phyloP scores from a whole-genome alignment of 345 rosid species.

The Litchi chinensis region DNA sequence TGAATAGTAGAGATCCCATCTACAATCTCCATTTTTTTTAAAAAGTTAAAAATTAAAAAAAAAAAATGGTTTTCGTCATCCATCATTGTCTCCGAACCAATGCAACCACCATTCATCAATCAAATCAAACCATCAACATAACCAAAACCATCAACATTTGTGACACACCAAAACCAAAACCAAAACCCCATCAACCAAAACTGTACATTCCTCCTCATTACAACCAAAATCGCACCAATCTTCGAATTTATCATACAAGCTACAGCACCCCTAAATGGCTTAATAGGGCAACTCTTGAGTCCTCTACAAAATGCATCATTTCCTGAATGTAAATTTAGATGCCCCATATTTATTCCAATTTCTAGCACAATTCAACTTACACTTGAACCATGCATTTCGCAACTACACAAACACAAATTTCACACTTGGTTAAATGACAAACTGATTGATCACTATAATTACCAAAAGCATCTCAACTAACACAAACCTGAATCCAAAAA shows the following conservation, averaged over 20 bases:
- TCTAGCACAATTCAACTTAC: conserved; percentile 27
- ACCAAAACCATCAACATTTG: no score
- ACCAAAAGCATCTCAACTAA: not conserved
- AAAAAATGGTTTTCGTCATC: no score
- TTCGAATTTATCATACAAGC: conserved; percentile 71
- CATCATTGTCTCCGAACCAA: no score
- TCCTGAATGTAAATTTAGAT: conserved; percentile 37
- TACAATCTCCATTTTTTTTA: no score
- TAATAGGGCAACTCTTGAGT: conserved; percentile 26
- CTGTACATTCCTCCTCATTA: conserved; percentile 75
- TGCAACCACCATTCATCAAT: no score
- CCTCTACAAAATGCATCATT: conserved; percentile 37
- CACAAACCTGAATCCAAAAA: not conserved
- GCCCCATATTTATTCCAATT: conserved; percentile 48
- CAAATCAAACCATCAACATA: no score
- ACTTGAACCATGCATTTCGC: conserved; percentile 17
- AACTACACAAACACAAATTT: conserved; percentile 10
- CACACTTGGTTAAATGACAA: not conserved
- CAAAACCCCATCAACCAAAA: not conserved
- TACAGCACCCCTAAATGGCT: conserved; percentile 43
- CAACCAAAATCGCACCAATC: conserved; percentile 71
- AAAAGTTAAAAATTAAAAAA: no score
- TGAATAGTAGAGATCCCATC: no score
- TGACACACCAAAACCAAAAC: no score
- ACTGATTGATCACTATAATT: not conserved